Evolutionary conservation across 176 grass and related monocot species (phyloP).

Genomic region (Chrysopogon serrulatus): DNA sequence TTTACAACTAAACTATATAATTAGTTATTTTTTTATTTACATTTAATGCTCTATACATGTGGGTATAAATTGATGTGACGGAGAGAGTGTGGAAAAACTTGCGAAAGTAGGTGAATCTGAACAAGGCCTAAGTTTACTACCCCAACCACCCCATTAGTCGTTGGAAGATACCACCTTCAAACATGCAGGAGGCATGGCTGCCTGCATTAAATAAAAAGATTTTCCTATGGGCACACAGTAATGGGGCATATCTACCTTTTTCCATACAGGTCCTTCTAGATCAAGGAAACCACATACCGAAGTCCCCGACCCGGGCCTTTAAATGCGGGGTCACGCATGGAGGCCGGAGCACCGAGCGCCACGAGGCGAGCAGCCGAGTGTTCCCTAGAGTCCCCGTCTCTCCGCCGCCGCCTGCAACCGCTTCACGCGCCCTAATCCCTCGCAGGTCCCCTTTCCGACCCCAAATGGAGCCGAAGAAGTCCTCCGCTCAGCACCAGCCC

Average conservation of each 20-base stretch:
- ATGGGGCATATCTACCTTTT: slow-evolving; percentile 2
- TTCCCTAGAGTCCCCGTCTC: slow-evolving; percentile 35
- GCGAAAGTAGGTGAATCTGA: too few species aligned
- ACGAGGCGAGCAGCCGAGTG: slow-evolving; percentile 35
- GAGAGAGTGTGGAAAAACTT: too few species aligned
- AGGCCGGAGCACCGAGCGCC: slow-evolving; percentile 26
- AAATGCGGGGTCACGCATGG: slow-evolving; percentile 46
- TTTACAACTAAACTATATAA: too few species aligned
- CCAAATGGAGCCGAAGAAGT: slow-evolving; percentile 46
- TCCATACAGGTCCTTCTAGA: neutral
- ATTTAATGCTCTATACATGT: too few species aligned
- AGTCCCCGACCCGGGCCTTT: slow-evolving; percentile 25
- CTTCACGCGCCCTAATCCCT: slow-evolving; percentile 33
- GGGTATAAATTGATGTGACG: too few species aligned
- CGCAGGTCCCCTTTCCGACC: neutral
- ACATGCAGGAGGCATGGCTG: neutral
- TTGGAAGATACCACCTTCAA: neutral
- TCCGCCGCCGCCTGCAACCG: slow-evolving; percentile 30
- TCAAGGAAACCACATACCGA: neutral
- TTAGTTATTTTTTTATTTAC: too few species aligned
- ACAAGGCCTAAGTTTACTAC: neutral
- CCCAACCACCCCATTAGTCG: neutral
- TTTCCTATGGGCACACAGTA: neutral
- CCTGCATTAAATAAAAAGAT: slow-evolving; percentile 6
- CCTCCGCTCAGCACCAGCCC: slow-evolving; percentile 9